Conservation (phyloP, 148 eudicot genomes). For the Spergularia marina region DNA sequence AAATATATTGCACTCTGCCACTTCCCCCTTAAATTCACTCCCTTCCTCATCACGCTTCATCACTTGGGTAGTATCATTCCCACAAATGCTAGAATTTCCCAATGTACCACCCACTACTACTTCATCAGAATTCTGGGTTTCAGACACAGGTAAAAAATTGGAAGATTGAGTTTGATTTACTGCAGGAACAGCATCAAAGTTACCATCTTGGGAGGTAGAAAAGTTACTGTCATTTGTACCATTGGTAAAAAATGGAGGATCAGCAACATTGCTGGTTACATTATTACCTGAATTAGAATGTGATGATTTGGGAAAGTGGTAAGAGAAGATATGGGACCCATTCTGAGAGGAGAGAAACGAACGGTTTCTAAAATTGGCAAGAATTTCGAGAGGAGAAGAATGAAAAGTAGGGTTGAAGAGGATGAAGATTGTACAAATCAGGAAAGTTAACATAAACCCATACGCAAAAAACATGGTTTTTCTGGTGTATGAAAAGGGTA, state of each 20-base stretch:
- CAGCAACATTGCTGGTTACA: neutral
- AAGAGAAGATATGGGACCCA: constrained; percentile 35
- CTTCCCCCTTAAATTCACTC: constrained; percentile 28
- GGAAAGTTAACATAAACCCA: constrained; percentile 36
- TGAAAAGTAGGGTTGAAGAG: constrained; percentile 32
- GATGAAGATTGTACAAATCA: constrained; percentile 35
- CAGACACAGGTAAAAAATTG: neutral
- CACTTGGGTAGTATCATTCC: neutral
- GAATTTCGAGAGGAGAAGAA: constrained; percentile 18
- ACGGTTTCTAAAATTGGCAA: constrained; percentile 20
- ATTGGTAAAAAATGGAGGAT: neutral
- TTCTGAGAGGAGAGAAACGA: constrained; percentile 19
- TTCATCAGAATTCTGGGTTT: neutral
- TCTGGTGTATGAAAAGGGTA: constrained; percentile 19
- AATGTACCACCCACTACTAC: neutral
- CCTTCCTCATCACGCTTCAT: constrained; percentile 10
- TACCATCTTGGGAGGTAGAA: neutral
- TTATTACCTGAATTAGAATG: constrained; percentile 5
- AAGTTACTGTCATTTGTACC: neutral
- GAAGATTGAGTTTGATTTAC: neutral
- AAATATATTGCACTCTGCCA: constrained; percentile 54
- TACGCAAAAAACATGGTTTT: constrained; percentile 33
- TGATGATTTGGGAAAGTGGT: constrained; percentile 32
- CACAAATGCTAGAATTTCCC: neutral
- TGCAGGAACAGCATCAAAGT: neutral